phyloP scores from a whole-genome alignment of 148 eudicot species.

The Beta vulgaris region DNA sequence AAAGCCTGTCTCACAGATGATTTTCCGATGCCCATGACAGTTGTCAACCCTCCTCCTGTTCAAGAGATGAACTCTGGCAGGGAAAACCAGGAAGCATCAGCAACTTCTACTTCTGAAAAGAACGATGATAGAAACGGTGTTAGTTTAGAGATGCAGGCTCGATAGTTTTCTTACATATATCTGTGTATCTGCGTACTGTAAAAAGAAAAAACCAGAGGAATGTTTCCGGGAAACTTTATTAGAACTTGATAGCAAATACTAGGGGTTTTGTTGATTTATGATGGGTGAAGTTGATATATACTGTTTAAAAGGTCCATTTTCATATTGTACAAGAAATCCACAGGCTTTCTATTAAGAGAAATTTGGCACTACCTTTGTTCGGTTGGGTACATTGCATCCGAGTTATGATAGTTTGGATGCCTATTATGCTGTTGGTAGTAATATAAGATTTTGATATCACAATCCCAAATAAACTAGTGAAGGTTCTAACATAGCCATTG shows the following conservation, averaged over 20 bases:
- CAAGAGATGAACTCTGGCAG: constrained; percentile 68
- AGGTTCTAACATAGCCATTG: too few species aligned
- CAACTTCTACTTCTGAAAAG: constrained; percentile 39
- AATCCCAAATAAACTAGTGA: too few species aligned
- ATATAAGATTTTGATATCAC: too few species aligned
- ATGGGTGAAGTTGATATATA: constrained; percentile 1
- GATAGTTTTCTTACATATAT: constrained; percentile 35
- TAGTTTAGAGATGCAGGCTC: constrained; percentile 72
- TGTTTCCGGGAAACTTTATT: constrained; percentile 17
- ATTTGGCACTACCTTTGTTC: constrained; percentile 4
- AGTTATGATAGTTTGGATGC: too few species aligned
- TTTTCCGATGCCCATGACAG: constrained; percentile 46
- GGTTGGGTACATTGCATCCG: not conserved
- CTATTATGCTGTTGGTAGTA: too few species aligned
- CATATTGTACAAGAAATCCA: constrained; percentile 1
- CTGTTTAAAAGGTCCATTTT: constrained; percentile 5
- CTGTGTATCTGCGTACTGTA: constrained; percentile 1
- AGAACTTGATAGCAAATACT: constrained; percentile 5
- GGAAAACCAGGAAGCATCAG: constrained; percentile 38
- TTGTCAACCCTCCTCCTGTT: constrained; percentile 75
- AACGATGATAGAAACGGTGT: constrained; percentile 40
- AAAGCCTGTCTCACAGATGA: constrained; percentile 74
- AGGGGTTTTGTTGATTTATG: not conserved
- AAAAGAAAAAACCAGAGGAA: constrained; percentile 12
- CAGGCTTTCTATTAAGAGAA: constrained; percentile 1